These are phyloP conservation scores for Ganoderma sp. DNA, from an alignment of 1,284 basidiomycete species.

Conservation along the genomic window DNA sequence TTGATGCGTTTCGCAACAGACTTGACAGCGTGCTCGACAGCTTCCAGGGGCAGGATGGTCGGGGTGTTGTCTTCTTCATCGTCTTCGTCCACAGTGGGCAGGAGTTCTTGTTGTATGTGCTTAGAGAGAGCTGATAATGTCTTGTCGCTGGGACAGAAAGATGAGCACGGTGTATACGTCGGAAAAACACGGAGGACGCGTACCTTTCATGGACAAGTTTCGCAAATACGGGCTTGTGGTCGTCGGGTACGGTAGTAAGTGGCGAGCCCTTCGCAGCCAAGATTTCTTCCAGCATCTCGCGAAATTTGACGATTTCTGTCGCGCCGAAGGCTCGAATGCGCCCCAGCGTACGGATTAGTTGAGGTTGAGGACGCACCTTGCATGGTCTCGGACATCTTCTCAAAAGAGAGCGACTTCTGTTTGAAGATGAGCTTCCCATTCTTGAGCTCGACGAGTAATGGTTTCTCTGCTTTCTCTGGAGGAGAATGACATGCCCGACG, in stretches of 20 bases:
- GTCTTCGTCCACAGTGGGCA: conserved; percentile 59
- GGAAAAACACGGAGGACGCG: conserved; percentile 23
- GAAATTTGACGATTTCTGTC: conserved; percentile 76
- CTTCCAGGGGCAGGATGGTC: conserved; percentile 50
- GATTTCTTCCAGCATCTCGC: conserved; percentile 65
- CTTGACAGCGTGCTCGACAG: conserved; percentile 68
- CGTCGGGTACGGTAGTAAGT: conserved; percentile 63
- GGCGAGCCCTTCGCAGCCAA: conserved; percentile 52
- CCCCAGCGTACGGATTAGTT: not conserved
- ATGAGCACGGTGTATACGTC: not conserved
- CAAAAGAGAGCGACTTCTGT: conserved; percentile 78
- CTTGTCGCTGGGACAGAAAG: conserved; percentile 62
- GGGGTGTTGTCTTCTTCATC: conserved; percentile 49
- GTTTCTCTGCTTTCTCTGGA: conserved; percentile 46
- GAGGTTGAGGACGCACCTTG: conserved; percentile 59
- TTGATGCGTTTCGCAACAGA: conserved; percentile 67
- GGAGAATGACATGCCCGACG: conserved; percentile 19
- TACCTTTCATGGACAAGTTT: conserved; percentile 85
- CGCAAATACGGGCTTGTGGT: conserved; percentile 75
- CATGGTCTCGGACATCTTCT: conserved; percentile 81
- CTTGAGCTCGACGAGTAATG: conserved; percentile 63
- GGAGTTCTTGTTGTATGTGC: conserved; percentile 66
- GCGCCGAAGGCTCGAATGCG: conserved; percentile 8
- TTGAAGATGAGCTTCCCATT: conserved; percentile 80
- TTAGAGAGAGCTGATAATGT: conserved; percentile 62